A percentile compares a stretch with the other conserved stretches of the same genome.
Evolutionary conservation across 768 basidiomycete genomes (phyloP).

Genomic region (Tulasnella sp.): DNA sequence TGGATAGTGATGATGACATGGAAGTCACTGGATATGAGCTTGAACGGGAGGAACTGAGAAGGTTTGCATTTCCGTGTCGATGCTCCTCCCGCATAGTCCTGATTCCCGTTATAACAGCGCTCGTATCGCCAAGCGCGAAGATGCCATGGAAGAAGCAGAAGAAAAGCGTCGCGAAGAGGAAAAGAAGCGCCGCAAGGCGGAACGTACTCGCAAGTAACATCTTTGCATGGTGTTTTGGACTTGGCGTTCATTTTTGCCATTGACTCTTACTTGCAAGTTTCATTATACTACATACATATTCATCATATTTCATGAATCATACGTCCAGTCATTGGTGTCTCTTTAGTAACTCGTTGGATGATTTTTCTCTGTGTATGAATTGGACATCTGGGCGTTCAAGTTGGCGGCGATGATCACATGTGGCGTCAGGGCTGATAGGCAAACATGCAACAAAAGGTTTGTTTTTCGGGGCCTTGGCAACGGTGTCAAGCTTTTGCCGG

Average conservation of each 20-base stretch:
- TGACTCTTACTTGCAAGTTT: neutral
- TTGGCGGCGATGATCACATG: too few species aligned
- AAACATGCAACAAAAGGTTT: too few species aligned
- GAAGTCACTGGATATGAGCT: constrained; percentile 20
- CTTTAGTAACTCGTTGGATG: neutral
- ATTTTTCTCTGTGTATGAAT: neutral
- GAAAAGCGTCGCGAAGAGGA: constrained; percentile 23
- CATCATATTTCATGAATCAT: neutral
- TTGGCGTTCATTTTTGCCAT: neutral
- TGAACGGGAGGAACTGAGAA: constrained; percentile 20
- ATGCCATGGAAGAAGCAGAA: constrained; percentile 20
- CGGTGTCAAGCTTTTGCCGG: too few species aligned
- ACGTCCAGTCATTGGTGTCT: neutral
- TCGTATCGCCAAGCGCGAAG: constrained; percentile 19
- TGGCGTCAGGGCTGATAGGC: neutral
- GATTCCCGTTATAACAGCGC: constrained; percentile 16
- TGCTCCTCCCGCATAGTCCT: neutral
- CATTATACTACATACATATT: constrained; percentile 1
- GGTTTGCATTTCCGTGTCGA: constrained; percentile 12
- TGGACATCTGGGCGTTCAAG: neutral
- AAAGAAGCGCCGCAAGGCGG: constrained; percentile 20
- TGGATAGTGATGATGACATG: constrained; percentile 24
- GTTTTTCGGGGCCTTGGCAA: too few species aligned
- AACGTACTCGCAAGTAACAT: constrained; percentile 3
- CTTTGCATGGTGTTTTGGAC: neutral